Base-by-base conservation (phyloP, 441 rosid genomes). In the Gossypium aridum region DNA sequence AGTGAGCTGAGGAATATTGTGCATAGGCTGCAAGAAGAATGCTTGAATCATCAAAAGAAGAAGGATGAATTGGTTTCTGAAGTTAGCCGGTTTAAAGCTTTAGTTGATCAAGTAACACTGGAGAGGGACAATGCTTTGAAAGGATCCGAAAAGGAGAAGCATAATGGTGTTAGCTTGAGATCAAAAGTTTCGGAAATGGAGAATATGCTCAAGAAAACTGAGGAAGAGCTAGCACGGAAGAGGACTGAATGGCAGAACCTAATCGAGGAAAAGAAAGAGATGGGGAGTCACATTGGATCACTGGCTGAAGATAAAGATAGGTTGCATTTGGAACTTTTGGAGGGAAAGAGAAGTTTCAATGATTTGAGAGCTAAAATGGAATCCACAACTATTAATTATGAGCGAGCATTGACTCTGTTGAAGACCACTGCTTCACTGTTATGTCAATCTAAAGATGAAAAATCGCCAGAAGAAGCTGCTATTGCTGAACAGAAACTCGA, bases 401-500 rank as follows among this genome's bases (percentile, higher is more conserved):
- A 75, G 56, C 83, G 72, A 75, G 80, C 83, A 49, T 64, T 87
- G 80, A 70, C 76, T 67, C 70, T 89, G 80, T 73, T 89, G 84
- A 90, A 84, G 90, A 79, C 68, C 43, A 80, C 90, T 43, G 88
- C 85, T 51, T 80, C 86, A 17, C 61, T 80, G 63, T 22, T 88
- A 68, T 77, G 79, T 37, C 83, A 57, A 61, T 82, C 84, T 19
- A 75, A 68, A 43, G 79, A 55, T 17, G 73, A 68, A 23, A 81
- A 64, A 74, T 79, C 78, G 26, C 85, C 79, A 23, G 82, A 84
- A 47, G 81, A 80, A 62, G 71, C 56, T 39, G 71, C 47, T 55
- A 31, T 22, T n/a, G 68, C 62, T 22, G 85, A 78, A 68, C 74
- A 64, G 76, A 80, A 76, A 31, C 68, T 79, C 47, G 85, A 82